Evolutionary conservation across 2,329 filamentous ascomycete genomes (phyloP).

Genomic region (Didymella segeticola): DNA sequence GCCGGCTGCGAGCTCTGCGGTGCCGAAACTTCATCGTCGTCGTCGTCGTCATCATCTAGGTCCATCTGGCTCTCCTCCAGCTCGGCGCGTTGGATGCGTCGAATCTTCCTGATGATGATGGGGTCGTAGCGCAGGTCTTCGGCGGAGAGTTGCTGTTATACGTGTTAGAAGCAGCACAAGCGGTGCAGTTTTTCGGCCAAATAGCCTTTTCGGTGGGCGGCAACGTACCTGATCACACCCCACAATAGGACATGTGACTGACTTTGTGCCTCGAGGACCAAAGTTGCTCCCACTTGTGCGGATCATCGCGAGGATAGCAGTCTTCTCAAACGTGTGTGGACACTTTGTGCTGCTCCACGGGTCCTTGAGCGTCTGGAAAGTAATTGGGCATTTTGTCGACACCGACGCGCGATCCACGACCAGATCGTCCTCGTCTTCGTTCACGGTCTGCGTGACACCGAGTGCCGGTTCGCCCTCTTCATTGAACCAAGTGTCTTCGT

Average conservation of each 20-base stretch:
- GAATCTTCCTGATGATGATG: constrained; percentile 47
- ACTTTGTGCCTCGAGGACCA: constrained; percentile 33
- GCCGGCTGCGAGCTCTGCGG: neutral
- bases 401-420: constrained; percentile 68
- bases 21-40: neutral
- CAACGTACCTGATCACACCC: constrained; percentile 63
- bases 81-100: constrained; percentile 43
- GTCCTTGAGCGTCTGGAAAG: constrained; percentile 67
- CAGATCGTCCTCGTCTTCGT: constrained; percentile 71
- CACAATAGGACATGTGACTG: constrained; percentile 67
- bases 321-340: constrained; percentile 75
- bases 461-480: constrained; percentile 54
- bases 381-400: constrained; percentile 74
- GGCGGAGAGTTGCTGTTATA: constrained; percentile 41
- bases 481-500: constrained; percentile 69
- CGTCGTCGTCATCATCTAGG: constrained; percentile 38
- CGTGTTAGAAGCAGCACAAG: neutral
- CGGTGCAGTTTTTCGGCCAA: no score
- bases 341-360: constrained; percentile 72
- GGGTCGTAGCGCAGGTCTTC: constrained; percentile 39
- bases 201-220: neutral
- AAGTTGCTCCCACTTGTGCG: constrained; percentile 24
- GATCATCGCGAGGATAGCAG: constrained; percentile 65
- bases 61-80: constrained; percentile 31
- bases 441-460: constrained; percentile 49